A percentile compares a stretch with the other conserved stretches of the same genome.
Conservation (phyloP, 2,329 filamentous ascomycete species). For the Pyricularia pennisetigena region DNA sequence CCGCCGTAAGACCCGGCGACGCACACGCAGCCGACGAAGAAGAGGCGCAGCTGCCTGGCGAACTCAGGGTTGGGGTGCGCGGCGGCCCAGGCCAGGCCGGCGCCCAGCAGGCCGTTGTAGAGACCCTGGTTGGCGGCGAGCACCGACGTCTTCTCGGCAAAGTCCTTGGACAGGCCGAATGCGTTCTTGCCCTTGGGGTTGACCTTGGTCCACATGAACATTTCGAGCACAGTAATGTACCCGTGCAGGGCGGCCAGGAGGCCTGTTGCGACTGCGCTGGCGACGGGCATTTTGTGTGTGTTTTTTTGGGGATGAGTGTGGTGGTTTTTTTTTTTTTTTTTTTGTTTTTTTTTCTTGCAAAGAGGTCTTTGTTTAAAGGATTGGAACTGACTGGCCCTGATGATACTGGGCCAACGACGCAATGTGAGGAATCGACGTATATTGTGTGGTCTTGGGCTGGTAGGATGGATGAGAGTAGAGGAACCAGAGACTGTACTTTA, state of each 20-base stretch:
- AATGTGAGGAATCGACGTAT: background rate
- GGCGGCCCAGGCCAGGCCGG: constrained; percentile 36
- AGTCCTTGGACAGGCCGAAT: constrained; percentile 33
- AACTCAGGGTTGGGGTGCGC: constrained; percentile 32
- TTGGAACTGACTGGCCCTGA: background rate
- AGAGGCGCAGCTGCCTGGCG: constrained; percentile 31
- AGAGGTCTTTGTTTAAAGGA: background rate
- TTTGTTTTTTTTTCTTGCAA: background rate
- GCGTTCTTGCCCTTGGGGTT: constrained; percentile 31
- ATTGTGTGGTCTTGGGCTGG: background rate
- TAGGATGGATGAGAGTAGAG: background rate
- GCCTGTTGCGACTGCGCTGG: constrained; percentile 19
- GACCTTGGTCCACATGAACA: constrained; percentile 34
- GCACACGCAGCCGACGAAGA: constrained; percentile 34
- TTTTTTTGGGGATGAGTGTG: background rate
- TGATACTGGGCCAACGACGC: no score
- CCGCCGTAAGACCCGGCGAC: constrained; percentile 36
- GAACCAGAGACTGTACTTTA: background rate
- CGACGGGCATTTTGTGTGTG: constrained; percentile 9
- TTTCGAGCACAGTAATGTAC: constrained; percentile 39
- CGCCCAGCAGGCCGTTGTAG: constrained; percentile 43
- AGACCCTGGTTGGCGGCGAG: constrained; percentile 41
- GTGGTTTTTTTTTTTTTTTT: background rate
- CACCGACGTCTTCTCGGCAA: constrained; percentile 30
- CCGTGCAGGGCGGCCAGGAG: constrained; percentile 30